A percentile compares a stretch with the other conserved stretches of the same genome.
Evolutionary conservation across 345 rosid genomes (phyloP).

Genomic region (Dipteronia dyeriana): DNA sequence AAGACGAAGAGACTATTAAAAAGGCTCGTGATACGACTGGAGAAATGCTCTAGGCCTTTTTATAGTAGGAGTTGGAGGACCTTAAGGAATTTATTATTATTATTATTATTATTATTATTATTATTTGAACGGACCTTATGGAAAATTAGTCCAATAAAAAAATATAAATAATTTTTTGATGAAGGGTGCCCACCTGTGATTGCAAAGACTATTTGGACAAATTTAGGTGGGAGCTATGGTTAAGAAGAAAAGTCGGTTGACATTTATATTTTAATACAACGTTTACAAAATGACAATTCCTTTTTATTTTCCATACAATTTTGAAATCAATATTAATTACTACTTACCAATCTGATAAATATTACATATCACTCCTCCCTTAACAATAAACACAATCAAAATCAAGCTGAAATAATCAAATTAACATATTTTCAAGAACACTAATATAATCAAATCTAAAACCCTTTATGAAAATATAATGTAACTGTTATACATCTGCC

Average conservation of each 20-base stretch:
- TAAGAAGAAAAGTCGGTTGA: conserved; percentile 5
- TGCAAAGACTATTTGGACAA: conserved; percentile 20
- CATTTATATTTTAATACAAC: background rate
- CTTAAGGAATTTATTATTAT: no score
- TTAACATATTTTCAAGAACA: no score
- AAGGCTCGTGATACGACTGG: background rate
- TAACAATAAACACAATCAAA: background rate
- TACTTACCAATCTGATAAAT: no score
- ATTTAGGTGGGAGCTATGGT: conserved; percentile 40
- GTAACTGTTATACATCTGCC: background rate
- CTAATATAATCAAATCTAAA: background rate
- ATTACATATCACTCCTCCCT: background rate
- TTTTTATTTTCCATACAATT: no score
- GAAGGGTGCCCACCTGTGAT: conserved; percentile 32
- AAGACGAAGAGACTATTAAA: conserved; percentile 10
- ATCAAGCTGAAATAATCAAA: background rate
- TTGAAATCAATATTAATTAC: no score
- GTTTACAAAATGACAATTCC: no score
- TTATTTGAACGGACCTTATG: no score
- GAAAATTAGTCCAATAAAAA: no score
- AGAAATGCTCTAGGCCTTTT: conserved; percentile 14
- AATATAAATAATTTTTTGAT: background rate
- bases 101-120: no score
- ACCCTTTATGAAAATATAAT: no score
- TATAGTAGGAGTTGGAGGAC: conserved; percentile 35